phyloP scores from a whole-genome alignment of 257 asterid genomes.

The Fraxinus pennsylvanica region DNA sequence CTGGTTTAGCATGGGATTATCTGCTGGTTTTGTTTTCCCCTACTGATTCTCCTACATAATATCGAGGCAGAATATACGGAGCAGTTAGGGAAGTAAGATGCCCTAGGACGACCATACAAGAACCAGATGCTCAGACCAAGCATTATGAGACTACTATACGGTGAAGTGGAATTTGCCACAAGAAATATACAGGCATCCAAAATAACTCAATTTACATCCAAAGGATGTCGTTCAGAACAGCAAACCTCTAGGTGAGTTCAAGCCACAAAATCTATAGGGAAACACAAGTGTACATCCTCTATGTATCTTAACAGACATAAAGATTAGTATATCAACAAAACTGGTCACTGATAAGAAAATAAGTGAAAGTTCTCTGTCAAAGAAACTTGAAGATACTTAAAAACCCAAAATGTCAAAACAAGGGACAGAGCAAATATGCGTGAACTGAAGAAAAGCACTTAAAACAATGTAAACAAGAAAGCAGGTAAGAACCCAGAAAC shows the following conservation, averaged over 20 bases:
- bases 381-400: constrained; percentile 26
- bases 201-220: background rate
- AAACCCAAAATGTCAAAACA: constrained; percentile 26
- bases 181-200: background rate
- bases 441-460: constrained; percentile 28
- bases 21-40: background rate
- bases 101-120: background rate
- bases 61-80: background rate
- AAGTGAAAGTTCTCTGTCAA: constrained; percentile 18
- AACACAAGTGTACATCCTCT: background rate
- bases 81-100: background rate
- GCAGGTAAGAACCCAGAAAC: constrained; percentile 32
- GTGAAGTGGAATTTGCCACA: background rate
- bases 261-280: background rate
- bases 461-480: constrained; percentile 36
- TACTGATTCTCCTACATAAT: background rate
- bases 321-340: constrained; percentile 22
- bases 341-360: constrained; percentile 5
- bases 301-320: background rate
- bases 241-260: background rate
- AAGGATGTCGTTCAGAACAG: background rate
- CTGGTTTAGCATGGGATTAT: background rate
- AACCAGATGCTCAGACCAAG: background rate
- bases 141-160: background rate
- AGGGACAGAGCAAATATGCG: constrained; percentile 35